Evolutionary conservation across 2,329 filamentous ascomycete genomes (phyloP).

Genomic region (Paecilomyces sp.): DNA sequence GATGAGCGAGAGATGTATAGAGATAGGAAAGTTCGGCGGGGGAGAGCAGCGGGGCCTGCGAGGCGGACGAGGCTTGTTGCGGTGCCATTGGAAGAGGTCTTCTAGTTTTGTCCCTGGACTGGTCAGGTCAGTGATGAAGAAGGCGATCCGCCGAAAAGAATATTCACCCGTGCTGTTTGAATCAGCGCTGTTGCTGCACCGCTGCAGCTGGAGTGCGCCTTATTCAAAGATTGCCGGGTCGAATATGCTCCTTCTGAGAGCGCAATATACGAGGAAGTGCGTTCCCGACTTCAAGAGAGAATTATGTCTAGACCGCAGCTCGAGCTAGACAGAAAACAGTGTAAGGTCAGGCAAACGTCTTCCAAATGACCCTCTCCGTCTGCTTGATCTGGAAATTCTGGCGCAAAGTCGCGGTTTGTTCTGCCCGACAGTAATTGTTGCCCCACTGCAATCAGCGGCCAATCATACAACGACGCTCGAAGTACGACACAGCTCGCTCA

Average conservation of each 20-base stretch:
- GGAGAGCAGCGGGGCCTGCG: conserved; percentile 61
- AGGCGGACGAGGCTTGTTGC: conserved; percentile 50
- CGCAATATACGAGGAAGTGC: background rate
- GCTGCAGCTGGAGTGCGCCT: background rate
- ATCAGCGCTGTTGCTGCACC: background rate
- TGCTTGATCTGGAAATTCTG: background rate
- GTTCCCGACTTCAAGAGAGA: background rate
- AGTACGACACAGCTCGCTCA: background rate
- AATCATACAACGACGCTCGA: background rate
- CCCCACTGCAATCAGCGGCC: background rate
- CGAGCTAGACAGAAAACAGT: background rate
- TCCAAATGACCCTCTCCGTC: background rate
- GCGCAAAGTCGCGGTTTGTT: background rate
- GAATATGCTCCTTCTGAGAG: background rate
- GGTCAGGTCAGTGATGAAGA: background rate
- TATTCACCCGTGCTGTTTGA: background rate
- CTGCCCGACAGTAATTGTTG: background rate
- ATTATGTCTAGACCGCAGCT: background rate
- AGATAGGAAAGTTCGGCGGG: conserved; percentile 95
- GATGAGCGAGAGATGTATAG: conserved; percentile 76
- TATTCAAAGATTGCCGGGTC: background rate
- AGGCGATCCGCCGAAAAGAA: too few species aligned
- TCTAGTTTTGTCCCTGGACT: background rate
- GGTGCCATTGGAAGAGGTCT: conserved; percentile 48
- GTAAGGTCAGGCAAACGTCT: background rate